Base-by-base conservation (phyloP, 805 yeast species). In the Alloascoidea africana region DNA sequence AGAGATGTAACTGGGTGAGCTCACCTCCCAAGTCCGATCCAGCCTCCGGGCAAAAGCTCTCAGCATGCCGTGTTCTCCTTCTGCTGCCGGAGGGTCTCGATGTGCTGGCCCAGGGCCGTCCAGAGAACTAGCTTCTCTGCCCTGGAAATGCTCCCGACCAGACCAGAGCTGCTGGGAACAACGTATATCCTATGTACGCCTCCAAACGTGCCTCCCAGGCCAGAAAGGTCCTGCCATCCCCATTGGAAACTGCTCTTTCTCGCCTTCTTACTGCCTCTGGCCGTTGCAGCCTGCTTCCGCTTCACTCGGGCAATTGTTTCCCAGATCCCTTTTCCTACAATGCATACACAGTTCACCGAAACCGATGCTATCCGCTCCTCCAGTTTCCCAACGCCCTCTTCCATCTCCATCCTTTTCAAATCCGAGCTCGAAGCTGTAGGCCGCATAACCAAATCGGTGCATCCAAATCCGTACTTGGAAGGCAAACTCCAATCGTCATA, bases 321-420 rank as follows among this genome's bases (percentile, higher is more conserved):
- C 84, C 85, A 80, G 4, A 80, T 76, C 0, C 85, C 85, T 46
- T 77, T 76, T 1, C 91, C 91, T 3, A 80, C 70, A 16, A 81
- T 54, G 23, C 79, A 75, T 0, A 76, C 56, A 23, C 59, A 56
- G 18, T 51, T 44, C 0, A 81, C 73, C 1, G 51, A 39, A 18
- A 59, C 42, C 1, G 27, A 34, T 2, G 50, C 49, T 34, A 81
- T 54, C 39, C 69, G 73, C 0, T 44, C 43, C 15, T 74, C 54
- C 17, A 81, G 55, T 30, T 66, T 43, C 0, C 74, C 74, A 0
- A 73, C 82, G 35, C 70, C 74, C 2, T 55, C 58, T 6, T 59
- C 47, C 65, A 76, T 72, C 48, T 81, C 91, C 5, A 42, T 39
- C 16, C 42, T 39, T 1, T 66, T 50, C 16, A 81, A 59, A 44